Base-by-base conservation (phyloP, 2,329 filamentous ascomycete species). In the Xylariales sp. region DNA sequence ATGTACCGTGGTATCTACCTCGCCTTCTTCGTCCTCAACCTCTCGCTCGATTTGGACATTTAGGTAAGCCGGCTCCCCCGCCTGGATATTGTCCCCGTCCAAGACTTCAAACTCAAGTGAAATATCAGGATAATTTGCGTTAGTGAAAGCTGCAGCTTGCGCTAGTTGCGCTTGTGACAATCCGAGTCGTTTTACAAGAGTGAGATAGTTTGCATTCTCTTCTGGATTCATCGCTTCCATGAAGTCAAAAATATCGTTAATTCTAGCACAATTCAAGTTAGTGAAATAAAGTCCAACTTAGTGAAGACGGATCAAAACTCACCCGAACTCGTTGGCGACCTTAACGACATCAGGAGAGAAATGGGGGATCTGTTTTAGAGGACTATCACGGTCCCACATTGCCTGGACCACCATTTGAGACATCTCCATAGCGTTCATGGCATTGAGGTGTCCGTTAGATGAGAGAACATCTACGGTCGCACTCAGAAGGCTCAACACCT, bases 181-280 rank as follows among this genome's bases (percentile, higher is more conserved):
- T 7, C 90, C 90, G 46, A 99, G 87, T 3, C 89, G 88, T 77
- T 93, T 90, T 71, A 98, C 87, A 39, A 99, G 85, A 39, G 87
- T 86, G 54, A 86, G 86, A 79, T 97, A 95, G 71, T 97, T 86
- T 48, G 91, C 83, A 79, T 97, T 97, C 80, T 97, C 95, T 1
- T 93, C 91, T 1, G 95, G 94, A 78, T 97, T 96, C 95, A 99
- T 99, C 71, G 93, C 92, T 74, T 98, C 95, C 92, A 98, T 97
- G 83, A 99, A 98, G 78, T 97, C 94, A 75, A 97, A 95, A 72
- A 99, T 91, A 75, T 98, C 95, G 75, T 93, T 94, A 83, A 99
- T 91, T 70, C 90, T 93, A 75, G 68, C 70, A 62, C 48, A 59
- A 8, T 23, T 8, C 36, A 52, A 57, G 68, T 78, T 68, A 78